Conservation (phyloP, 2,329 filamentous ascomycete genomes). For the Fusarium kyushuense region DNA sequence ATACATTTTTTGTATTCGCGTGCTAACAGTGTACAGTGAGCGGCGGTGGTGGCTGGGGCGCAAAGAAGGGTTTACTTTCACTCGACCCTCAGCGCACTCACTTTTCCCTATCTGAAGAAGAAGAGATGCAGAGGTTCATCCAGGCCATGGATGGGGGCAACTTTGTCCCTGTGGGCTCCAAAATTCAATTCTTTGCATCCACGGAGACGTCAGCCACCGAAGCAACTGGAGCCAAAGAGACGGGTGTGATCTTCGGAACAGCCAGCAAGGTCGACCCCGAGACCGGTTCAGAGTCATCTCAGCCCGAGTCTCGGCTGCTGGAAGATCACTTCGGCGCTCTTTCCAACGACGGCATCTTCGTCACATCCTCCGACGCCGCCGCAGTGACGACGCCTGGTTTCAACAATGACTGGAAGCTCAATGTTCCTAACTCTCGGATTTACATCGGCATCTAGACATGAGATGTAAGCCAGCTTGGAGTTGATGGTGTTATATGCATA, state of each 20-base stretch:
- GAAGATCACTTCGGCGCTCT: slow-evolving; percentile 70
- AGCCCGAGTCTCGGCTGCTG: slow-evolving; percentile 41
- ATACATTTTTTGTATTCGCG: background rate
- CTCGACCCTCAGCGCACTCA: slow-evolving; percentile 76
- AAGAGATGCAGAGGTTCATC: slow-evolving; percentile 67
- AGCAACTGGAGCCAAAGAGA: slow-evolving; percentile 21
- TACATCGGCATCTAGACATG: slow-evolving; percentile 32
- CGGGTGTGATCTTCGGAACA: slow-evolving; percentile 52
- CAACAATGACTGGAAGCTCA: slow-evolving; percentile 52
- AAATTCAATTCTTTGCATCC: slow-evolving; percentile 73
- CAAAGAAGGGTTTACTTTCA: slow-evolving; percentile 81
- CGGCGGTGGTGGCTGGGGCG: slow-evolving; percentile 87
- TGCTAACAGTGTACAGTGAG: slow-evolving; percentile 64
- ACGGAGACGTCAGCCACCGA: slow-evolving; percentile 46
- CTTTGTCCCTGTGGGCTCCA: slow-evolving; percentile 72
- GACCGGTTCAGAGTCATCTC: slow-evolving; percentile 5
- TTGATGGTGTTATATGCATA: background rate
- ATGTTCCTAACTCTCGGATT: slow-evolving; percentile 52
- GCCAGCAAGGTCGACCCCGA: slow-evolving; percentile 38
- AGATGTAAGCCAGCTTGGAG: slow-evolving; percentile 1
- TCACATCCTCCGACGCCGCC: slow-evolving; percentile 50
- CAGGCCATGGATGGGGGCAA: slow-evolving; percentile 61
- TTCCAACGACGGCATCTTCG: slow-evolving; percentile 70
- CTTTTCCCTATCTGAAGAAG: slow-evolving; percentile 59
- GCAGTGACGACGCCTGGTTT: slow-evolving; percentile 46